Base-by-base conservation (phyloP, 176 grass and related monocot genomes). In the Oropetium thomaeum region DNA sequence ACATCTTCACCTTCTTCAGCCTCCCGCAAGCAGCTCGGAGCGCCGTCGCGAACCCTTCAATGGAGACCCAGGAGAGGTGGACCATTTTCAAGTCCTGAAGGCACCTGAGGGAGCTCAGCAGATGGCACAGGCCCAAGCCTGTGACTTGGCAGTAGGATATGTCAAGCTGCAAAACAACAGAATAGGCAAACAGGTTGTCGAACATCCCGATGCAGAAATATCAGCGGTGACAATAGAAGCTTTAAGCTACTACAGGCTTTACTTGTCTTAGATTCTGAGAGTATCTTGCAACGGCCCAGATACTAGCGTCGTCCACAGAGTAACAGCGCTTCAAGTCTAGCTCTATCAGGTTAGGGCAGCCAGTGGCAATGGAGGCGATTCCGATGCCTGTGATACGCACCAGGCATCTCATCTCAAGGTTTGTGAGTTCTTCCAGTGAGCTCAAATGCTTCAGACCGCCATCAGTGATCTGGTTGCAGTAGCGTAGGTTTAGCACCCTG, bases 251-350 rank as follows among this genome's bases (percentile, higher is more conserved):
- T 15, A 17, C 28, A 10, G 25, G 37, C 14, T 68, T 58, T 68
- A 95, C 92, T 59, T 95, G 92, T 86, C 92, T 91, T 65, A 91
- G 92, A 57, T 95, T 95, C 77, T 81, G 78, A 23, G 88, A 80
- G 75, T 86, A 90, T 69, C 71, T 69, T 3, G 79, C 76, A 70
- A 95, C 87, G 53, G 92, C 92, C 86, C 79, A 91, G 32, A 95
- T 48, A 11, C 76, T 71, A 34, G 88, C 62, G 61, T 95, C 92
- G 78, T 95, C 88, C 57, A 95, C 75, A 0, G 85, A 90, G 37
- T 83, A 88, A 40, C 88, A 95, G 58, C 83, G 85, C 60, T 95
- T 95, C 44, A 95, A 72, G 72, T 95, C 92, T 55, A 95, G 86
- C 30, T 95, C 75, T 27, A 75, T 44, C 27, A 95, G 67, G 74